phyloP scores from a whole-genome alignment of 805 yeast genomes.

The Lipomyces mesembrius region DNA sequence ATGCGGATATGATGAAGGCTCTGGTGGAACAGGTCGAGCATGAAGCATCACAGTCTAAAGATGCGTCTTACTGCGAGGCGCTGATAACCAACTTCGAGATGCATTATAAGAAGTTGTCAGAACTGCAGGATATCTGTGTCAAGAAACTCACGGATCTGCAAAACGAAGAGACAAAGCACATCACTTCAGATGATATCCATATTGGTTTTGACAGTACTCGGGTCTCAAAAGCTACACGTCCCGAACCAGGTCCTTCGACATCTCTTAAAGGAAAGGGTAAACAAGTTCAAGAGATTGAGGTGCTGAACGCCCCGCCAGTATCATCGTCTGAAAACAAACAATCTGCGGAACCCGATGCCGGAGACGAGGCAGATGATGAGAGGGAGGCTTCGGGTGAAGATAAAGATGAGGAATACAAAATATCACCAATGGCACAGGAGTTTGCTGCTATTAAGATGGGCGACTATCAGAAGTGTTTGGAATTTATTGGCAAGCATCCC shows the following conservation, averaged over 20 bases:
- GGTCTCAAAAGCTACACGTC: conserved; percentile 60
- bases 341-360: conserved; percentile 12
- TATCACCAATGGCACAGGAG: conserved; percentile 65
- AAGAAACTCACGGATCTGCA: conserved; percentile 68
- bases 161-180: conserved; percentile 72
- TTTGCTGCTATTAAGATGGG: conserved; percentile 63
- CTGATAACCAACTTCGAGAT: conserved; percentile 51
- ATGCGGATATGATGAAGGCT: conserved; percentile 92
- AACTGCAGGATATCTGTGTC: conserved; percentile 64
- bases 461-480: conserved; percentile 57
- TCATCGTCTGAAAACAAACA: conserved; percentile 18
- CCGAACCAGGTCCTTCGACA: conserved; percentile 40
- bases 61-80: conserved; percentile 47
- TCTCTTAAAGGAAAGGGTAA: conserved; percentile 39
- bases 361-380: conserved; percentile 21
- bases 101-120: conserved; percentile 73
- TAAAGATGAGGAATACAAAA: conserved; percentile 40
- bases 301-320: conserved; percentile 42
- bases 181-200: conserved; percentile 87
- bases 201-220: conserved; percentile 90
- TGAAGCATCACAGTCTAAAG: conserved; percentile 56
- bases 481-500: conserved; percentile 59
- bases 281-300: conserved; percentile 43
- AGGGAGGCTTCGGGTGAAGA: conserved; percentile 17
- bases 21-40: conserved; percentile 74